phyloP scores from a whole-genome alignment of 108 stramenopile species.

The Discostella stelligeroides region DNA sequence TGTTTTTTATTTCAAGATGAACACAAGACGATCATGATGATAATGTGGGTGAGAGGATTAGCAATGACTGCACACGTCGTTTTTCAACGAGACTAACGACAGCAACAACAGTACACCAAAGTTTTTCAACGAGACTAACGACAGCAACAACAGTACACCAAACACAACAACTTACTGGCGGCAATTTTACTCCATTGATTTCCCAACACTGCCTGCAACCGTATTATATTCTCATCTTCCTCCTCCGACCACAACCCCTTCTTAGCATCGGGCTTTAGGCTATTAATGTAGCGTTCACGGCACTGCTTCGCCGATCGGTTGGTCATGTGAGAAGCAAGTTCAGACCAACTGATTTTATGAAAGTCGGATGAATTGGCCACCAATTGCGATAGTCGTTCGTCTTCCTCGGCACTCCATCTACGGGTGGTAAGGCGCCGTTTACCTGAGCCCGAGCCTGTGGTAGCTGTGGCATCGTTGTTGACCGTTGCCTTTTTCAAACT shows the following conservation, averaged over 20 bases:
- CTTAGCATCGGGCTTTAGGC: constrained; percentile 74
- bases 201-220: constrained; percentile 52
- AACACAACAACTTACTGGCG: constrained; percentile 4
- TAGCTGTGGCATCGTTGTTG: too few species aligned
- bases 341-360: constrained; percentile 2
- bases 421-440: neutral
- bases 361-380: constrained; percentile 2
- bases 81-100: neutral
- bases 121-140: too few species aligned
- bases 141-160: neutral
- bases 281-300: constrained; percentile 86
- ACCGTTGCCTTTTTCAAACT: too few species aligned
- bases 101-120: neutral
- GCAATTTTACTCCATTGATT: constrained; percentile 77
- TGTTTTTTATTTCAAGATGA: too few species aligned
- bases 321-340: neutral
- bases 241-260: constrained; percentile 70
- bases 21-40: too few species aligned
- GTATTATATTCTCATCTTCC: constrained; percentile 60
- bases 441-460: too few species aligned
- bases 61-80: too few species aligned
- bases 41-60: too few species aligned
- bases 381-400: constrained; percentile 6
- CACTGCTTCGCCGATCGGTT: constrained; percentile 26
- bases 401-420: constrained; percentile 14